Conservation (phyloP, 164 flowering plant genomes). For the Akebia trifoliata region DNA sequence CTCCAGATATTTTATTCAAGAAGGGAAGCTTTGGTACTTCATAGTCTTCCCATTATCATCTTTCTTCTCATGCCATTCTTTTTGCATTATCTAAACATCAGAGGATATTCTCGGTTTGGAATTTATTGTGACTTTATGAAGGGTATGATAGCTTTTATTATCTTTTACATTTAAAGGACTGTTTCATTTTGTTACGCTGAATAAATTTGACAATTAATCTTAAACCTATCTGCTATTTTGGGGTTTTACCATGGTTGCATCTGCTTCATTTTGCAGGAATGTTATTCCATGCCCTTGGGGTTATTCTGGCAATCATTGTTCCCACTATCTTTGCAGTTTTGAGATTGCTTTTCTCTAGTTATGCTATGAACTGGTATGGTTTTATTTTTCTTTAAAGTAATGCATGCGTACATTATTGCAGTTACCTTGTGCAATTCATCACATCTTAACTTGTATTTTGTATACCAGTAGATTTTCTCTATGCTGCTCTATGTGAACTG, state of each 20-base stretch:
- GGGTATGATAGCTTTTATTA: slow-evolving; percentile 38
- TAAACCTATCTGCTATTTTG: background rate
- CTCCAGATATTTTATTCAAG: slow-evolving; percentile 71
- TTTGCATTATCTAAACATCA: slow-evolving; percentile 28
- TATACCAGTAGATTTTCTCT: too few species aligned
- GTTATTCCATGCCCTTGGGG: slow-evolving; percentile 52
- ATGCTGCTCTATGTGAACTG: too few species aligned
- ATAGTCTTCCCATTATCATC: slow-evolving; percentile 59
- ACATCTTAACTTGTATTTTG: background rate
- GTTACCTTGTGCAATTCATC: background rate
- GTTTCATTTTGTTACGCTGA: background rate
- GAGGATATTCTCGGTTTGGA: slow-evolving; percentile 33
- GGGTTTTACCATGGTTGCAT: background rate
- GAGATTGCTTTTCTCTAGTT: slow-evolving; percentile 58
- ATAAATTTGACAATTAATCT: background rate
- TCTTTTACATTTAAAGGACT: background rate
- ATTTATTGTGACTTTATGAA: slow-evolving; percentile 49
- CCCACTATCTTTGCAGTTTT: slow-evolving; percentile 60
- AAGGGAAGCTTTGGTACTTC: slow-evolving; percentile 56
- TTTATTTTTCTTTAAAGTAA: slow-evolving; percentile 3
- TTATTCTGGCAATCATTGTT: slow-evolving; percentile 54
- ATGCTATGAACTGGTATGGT: slow-evolving; percentile 83
- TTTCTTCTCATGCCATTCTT: slow-evolving; percentile 59
- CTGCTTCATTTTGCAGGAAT: slow-evolving; percentile 50
- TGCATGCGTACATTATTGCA: background rate